phyloP scores from a whole-genome alignment of 228 moss, liverwort and hornwort genomes.

The Sphagnum fallax region DNA sequence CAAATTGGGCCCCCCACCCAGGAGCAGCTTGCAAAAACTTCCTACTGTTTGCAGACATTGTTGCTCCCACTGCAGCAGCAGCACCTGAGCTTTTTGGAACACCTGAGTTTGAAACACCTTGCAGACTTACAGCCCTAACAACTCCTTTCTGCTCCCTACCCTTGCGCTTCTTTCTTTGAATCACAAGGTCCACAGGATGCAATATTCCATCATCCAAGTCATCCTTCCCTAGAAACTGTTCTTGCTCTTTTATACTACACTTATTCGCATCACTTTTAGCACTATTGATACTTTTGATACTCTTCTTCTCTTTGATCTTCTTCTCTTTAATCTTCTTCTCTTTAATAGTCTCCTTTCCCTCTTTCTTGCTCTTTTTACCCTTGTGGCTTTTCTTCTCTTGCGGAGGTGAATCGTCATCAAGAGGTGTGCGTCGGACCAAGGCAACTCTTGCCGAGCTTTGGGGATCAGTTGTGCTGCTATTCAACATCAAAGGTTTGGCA shows the following conservation, averaged over 20 bases:
- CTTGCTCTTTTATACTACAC: too few species aligned
- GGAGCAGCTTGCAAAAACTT: conserved; percentile 20
- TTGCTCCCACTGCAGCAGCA: not conserved
- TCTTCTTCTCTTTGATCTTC: conserved; percentile 43
- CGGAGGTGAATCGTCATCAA: conserved; percentile 8
- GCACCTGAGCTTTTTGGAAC: conserved; percentile 32
- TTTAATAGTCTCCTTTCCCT: conserved; percentile 33
- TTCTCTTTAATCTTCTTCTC: conserved; percentile 44
- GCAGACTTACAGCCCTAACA: conserved; percentile 57
- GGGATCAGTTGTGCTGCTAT: conserved; percentile 3
- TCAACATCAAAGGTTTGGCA: conserved; percentile 4
- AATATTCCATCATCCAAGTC: conserved; percentile 48
- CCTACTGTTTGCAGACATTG: conserved; percentile 8
- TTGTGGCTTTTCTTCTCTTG: conserved; percentile 9
- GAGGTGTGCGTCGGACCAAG: conserved; percentile 22
- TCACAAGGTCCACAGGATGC: conserved; percentile 97
- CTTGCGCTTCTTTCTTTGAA: conserved; percentile 92
- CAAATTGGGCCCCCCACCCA: conserved; percentile 31
- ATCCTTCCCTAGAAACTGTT: conserved; percentile 37
- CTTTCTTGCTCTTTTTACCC: conserved; percentile 37
- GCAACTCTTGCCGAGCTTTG: conserved; percentile 42
- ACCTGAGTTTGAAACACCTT: conserved; percentile 30
- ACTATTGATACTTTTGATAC: conserved; percentile 17
- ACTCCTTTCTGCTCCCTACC: conserved; percentile 76
- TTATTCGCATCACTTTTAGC: too few species aligned